phyloP scores from a whole-genome alignment of 805 yeast genomes.

The Suhomyces sp. region DNA sequence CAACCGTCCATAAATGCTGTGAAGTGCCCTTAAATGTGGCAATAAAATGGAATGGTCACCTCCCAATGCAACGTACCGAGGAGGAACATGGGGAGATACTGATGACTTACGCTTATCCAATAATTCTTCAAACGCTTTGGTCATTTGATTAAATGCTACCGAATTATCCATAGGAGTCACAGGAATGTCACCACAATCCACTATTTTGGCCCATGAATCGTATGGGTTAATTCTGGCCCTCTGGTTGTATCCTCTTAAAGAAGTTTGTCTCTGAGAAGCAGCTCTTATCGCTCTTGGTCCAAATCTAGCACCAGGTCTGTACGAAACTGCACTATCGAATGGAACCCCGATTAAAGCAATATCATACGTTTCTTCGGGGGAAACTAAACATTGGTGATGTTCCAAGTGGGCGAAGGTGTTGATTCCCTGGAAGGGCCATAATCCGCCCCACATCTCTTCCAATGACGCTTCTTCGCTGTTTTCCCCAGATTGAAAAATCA shows the following conservation, averaged over 20 bases:
- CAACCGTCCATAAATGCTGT: slow-evolving; percentile 61
- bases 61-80: slow-evolving; percentile 70
- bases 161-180: slow-evolving; percentile 59
- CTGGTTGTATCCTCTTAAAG: slow-evolving; percentile 67
- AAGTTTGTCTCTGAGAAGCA: slow-evolving; percentile 69
- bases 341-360: slow-evolving; percentile 78
- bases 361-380: slow-evolving; percentile 52
- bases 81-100: slow-evolving; percentile 34
- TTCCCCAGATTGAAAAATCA: neutral
- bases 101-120: slow-evolving; percentile 38
- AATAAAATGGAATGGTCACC: slow-evolving; percentile 81
- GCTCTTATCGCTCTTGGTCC: slow-evolving; percentile 73
- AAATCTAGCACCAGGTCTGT: slow-evolving; percentile 79
- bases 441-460: slow-evolving; percentile 68
- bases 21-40: slow-evolving; percentile 68
- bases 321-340: slow-evolving; percentile 79
- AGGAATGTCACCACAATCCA: slow-evolving; percentile 61
- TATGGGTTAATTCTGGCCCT: slow-evolving; percentile 60
- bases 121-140: slow-evolving; percentile 54
- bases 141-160: slow-evolving; percentile 55
- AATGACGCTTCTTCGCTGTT: slow-evolving; percentile 25
- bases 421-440: slow-evolving; percentile 70
- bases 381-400: slow-evolving; percentile 54
- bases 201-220: slow-evolving; percentile 45
- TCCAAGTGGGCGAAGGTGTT: slow-evolving; percentile 75